Conservation (phyloP, 352 stramenopile species). For the Phytophthora cactorum region DNA sequence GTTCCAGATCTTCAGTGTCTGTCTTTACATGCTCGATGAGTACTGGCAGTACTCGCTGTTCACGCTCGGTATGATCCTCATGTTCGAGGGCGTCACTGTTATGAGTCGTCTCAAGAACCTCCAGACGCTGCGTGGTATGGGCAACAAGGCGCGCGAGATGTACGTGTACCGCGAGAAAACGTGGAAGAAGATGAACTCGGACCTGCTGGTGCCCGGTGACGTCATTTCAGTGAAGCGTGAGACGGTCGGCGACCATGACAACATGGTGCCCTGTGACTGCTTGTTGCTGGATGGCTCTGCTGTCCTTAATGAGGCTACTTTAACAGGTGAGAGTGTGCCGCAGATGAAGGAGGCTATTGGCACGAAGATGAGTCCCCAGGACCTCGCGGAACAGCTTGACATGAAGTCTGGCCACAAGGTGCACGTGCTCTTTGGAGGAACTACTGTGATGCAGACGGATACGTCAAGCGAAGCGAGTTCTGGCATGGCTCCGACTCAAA, state of each 20-base stretch:
- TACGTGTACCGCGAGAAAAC: slow-evolving; percentile 90
- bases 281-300: slow-evolving; percentile 94
- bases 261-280: slow-evolving; percentile 95
- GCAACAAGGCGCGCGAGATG: slow-evolving; percentile 85
- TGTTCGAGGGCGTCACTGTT: slow-evolving; percentile 98
- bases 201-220: slow-evolving; percentile 93
- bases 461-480: slow-evolving; percentile 41
- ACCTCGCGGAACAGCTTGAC: slow-evolving; percentile 74
- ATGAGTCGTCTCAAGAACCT: slow-evolving; percentile 96
- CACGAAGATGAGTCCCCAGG: slow-evolving; percentile 74
- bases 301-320: slow-evolving; percentile 98
- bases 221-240: slow-evolving; percentile 93
- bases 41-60: slow-evolving; percentile 99
- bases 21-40: slow-evolving; percentile 99
- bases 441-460: slow-evolving; percentile 90
- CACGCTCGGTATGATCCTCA: slow-evolving; percentile 97
- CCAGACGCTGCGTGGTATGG: slow-evolving; percentile 95
- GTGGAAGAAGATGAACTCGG: slow-evolving; percentile 87
- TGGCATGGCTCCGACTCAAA: slow-evolving; percentile 24
- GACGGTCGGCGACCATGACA: slow-evolving; percentile 80
- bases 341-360: slow-evolving; percentile 97
- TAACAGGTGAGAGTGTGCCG: slow-evolving; percentile 98
- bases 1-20: slow-evolving; percentile 99
- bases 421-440: slow-evolving; percentile 94
- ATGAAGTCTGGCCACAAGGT: slow-evolving; percentile 91